Evolutionary conservation across 208 protist genomes (phyloP).

Genomic region (Herpetomonas tarakana): DNA sequence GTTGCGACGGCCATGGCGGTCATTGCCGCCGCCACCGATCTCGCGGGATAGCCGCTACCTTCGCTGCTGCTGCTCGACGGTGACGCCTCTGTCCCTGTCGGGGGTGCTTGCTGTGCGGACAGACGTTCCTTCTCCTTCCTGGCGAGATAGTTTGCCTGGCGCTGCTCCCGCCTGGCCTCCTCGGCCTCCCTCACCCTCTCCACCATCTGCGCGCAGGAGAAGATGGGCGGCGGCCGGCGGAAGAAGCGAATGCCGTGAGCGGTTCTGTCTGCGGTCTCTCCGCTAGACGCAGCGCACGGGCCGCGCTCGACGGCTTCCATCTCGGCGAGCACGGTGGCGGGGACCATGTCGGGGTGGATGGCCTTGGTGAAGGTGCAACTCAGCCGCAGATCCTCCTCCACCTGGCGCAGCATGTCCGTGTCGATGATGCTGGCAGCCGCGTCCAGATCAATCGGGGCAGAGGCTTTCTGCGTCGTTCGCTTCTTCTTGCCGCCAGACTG

Average conservation of each 20-base stretch:
- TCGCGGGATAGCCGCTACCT: background rate
- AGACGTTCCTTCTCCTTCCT: background rate
- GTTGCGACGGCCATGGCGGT: background rate
- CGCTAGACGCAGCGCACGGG: background rate
- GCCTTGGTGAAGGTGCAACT: constrained; percentile 71
- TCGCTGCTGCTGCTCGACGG: background rate
- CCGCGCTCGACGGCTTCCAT: constrained; percentile 40
- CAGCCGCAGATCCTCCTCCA: constrained; percentile 36
- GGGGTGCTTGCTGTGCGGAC: background rate
- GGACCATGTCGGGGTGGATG: constrained; percentile 49
- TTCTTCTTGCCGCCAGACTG: background rate
- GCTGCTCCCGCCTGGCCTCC: background rate
- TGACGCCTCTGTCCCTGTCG: background rate
- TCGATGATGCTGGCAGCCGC: constrained; percentile 11
- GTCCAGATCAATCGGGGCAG: constrained; percentile 16
- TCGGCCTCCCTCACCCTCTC: constrained; percentile 1
- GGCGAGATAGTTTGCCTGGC: background rate
- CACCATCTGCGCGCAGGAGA: constrained; percentile 7
- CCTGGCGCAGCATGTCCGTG: constrained; percentile 24
- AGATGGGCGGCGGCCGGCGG: constrained; percentile 15
- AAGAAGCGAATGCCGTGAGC: constrained; percentile 15
- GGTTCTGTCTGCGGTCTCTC: too few species aligned
- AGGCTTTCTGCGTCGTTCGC: constrained; percentile 5
- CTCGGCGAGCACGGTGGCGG: constrained; percentile 41
- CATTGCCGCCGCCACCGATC: background rate